phyloP scores from a whole-genome alignment of 2,329 filamentous ascomycete species.

The Apiospora sp. region DNA sequence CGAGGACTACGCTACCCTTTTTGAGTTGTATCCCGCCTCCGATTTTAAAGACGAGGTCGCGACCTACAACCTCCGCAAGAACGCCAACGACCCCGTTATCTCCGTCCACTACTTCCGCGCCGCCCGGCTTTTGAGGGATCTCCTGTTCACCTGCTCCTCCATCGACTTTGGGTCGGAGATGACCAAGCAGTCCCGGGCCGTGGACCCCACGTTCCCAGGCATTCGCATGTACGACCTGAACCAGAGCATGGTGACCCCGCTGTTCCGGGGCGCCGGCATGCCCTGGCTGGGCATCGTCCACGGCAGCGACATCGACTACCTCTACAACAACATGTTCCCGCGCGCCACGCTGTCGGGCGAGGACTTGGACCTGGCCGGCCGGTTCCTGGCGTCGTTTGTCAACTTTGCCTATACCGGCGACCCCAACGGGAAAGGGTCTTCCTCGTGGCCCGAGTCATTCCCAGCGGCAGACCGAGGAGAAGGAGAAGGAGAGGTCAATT shows the following conservation, averaged over 20 bases:
- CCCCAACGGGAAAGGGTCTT: background rate
- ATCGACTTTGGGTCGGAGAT: slow-evolving; percentile 35
- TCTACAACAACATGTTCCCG: slow-evolving; percentile 25
- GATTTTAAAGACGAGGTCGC: slow-evolving; percentile 36
- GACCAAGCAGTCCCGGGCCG: slow-evolving; percentile 25
- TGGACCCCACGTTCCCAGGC: slow-evolving; percentile 17
- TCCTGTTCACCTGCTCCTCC: slow-evolving; percentile 36
- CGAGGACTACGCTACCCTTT: slow-evolving; percentile 35
- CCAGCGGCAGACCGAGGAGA: background rate
- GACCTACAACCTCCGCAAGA: slow-evolving; percentile 25
- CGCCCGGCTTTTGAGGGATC: slow-evolving; percentile 35
- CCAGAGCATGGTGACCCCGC: slow-evolving; percentile 26
- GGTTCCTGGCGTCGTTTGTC: background rate
- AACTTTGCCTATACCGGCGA: slow-evolving; percentile 22
- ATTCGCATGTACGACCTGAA: slow-evolving; percentile 24
- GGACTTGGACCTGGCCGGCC: background rate
- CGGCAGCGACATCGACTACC: slow-evolving; percentile 23
- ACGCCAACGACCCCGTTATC: slow-evolving; percentile 31
- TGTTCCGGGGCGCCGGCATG: slow-evolving; percentile 22
- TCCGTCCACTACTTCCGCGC: slow-evolving; percentile 36
- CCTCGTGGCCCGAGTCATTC: slow-evolving; percentile 18
- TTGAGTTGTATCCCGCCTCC: slow-evolving; percentile 37
- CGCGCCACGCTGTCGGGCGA: background rate
- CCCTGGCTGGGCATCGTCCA: slow-evolving; percentile 23
- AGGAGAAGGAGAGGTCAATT: background rate